A percentile compares a stretch with the other conserved stretches of the same genome.
These are phyloP conservation scores for Castanopsis chinensis DNA, from an alignment of 306 rosid genomes.

Conservation along the genomic window DNA sequence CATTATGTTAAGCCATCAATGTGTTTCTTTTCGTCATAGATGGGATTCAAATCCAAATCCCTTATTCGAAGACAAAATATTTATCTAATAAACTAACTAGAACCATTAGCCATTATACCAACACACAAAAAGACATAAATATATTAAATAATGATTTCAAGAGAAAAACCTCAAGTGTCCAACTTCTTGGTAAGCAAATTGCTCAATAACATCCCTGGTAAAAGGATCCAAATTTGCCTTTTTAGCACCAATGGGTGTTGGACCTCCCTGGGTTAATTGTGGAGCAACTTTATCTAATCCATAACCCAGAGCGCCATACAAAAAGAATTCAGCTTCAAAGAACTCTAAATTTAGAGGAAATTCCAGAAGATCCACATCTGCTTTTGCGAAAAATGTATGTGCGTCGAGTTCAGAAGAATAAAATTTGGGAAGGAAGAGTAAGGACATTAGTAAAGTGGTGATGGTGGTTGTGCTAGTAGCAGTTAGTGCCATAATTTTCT, in stretches of 20 bases:
- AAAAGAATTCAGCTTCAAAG: conserved; percentile 72
- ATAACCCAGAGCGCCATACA: conserved; percentile 49
- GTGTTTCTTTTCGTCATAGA: too few relatives aligned
- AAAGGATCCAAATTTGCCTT: conserved; percentile 33
- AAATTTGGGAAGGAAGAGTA: conserved; percentile 18
- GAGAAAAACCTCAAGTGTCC: conserved; percentile 61
- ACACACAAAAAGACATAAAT: not conserved
- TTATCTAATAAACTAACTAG: too few relatives aligned
- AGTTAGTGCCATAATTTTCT: conserved; percentile 10
- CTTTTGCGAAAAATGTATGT: not conserved
- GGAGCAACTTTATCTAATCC: conserved; percentile 61
- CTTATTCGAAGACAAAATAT: too few relatives aligned
- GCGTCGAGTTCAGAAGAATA: not conserved
- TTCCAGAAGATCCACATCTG: conserved; percentile 47
- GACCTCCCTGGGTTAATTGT: conserved; percentile 46
- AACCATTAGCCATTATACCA: too few relatives aligned
- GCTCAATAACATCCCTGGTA: conserved; percentile 37
- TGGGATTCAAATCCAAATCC: too few relatives aligned
- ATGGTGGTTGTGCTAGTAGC: not conserved
- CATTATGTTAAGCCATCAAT: too few relatives aligned
- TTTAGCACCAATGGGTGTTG: conserved; percentile 55
- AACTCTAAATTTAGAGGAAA: conserved; percentile 66
- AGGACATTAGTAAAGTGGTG: conserved; percentile 12
- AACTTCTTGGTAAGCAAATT: conserved; percentile 68
- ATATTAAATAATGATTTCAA: not conserved